Base-by-base conservation (phyloP, 108 stramenopile genomes). In the Cafeteria roenbergensis region DNA sequence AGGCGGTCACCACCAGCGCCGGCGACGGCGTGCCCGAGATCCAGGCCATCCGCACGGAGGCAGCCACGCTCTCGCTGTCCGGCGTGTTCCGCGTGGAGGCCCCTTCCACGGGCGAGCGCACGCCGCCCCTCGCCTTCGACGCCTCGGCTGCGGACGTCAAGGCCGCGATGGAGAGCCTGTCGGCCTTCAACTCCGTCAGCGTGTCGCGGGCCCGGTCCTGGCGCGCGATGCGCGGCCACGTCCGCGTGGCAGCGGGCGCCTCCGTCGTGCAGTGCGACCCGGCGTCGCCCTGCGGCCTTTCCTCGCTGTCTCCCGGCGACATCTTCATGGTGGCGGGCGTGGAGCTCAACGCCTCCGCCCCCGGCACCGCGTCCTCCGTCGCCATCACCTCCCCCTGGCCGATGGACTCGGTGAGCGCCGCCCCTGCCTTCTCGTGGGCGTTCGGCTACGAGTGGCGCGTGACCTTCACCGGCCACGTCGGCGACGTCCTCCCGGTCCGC, bases 161-260 rank as follows among this genome's bases (percentile, higher is more conserved):
- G 51, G 48, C 48, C 9, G 70, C 70, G 29, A 69, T 87, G 22
- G 59, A 85, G 66, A 70, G 62, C 51, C 67, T 87, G 0, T 68
- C 74, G 25, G 70, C 82, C n/a, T 67, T 83, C 24, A 76, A 6
- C 6, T 6, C 42, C 12, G 42, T 48, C 42, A 48, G 12, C 17
- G 42, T 48, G 6, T 48, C 42, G 12, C 42, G 42, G 17, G 42
- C 6, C 12, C 42, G 12, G 42, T 48, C 42, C 42, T 48, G 6
- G 12, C 42, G 17, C 12, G 42, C 42, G 17, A 17, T 17, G 6
- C 17, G 12, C 42, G 42, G 42, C 17, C 6, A 6, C 17, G 42
- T 48, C 42, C 17, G 12, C 17, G 42, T 48, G 42, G 42, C 42
- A 48, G 12, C 6, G 42, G 42, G 42, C 6, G 42, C 42, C 6